Conservation (phyloP, 345 rosid species). For the Arabidopsis suecica region DNA sequence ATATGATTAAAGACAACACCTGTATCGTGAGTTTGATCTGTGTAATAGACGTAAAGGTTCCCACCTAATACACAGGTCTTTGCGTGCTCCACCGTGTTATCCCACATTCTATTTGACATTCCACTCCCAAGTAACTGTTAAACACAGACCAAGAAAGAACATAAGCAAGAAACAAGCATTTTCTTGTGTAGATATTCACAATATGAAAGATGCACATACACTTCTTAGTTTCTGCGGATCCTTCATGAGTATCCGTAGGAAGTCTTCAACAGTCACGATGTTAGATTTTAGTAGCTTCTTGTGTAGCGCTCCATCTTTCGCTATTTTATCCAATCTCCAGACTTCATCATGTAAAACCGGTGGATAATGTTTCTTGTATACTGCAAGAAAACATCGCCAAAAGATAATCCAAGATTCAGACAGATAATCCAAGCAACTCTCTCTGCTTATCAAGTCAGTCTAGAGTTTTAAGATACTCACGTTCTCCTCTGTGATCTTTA, state of each 20-base stretch:
- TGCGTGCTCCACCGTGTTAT: conserved; percentile 86
- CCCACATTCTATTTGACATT: conserved; percentile 98
- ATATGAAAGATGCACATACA: conserved; percentile 50
- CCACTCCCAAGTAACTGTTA: conserved; percentile 89
- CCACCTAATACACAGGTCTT: conserved; percentile 85
- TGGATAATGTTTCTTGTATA: conserved; percentile 91
- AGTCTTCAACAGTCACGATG: conserved; percentile 78
- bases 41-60: conserved; percentile 71
- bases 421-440: background rate
- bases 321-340: conserved; percentile 93
- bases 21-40: conserved; percentile 53
- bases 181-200: conserved; percentile 9
- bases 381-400: conserved; percentile 51
- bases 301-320: conserved; percentile 91
- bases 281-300: conserved; percentile 64
- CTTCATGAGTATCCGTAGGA: conserved; percentile 68
- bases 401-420: conserved; percentile 16
- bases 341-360: conserved; percentile 90
- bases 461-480: conserved; percentile 53
- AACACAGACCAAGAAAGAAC: conserved; percentile 17
- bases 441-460: conserved; percentile 16
- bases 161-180: conserved; percentile 15
- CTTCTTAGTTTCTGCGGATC: conserved; percentile 74
- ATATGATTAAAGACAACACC: conserved; percentile 84
- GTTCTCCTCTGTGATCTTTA: conserved; percentile 97